Evolutionary conservation across 108 stramenopile species (phyloP).

Genomic region (Skeletonema menzelii): DNA sequence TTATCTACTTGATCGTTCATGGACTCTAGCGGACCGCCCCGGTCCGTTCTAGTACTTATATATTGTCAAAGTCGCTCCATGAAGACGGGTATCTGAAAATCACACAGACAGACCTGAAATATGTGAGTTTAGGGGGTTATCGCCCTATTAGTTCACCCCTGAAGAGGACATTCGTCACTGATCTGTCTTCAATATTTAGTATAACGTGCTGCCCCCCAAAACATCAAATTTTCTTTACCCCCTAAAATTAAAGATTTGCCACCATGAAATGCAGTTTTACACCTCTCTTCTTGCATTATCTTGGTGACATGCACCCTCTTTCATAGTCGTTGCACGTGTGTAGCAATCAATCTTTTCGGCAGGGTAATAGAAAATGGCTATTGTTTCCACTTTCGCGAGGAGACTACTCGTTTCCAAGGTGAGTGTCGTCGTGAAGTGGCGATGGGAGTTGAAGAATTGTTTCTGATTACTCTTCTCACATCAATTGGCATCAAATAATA

Average conservation of each 20-base stretch:
- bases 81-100: too few relatives aligned
- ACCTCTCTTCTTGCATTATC: not conserved
- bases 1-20: too few relatives aligned
- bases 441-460: not conserved
- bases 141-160: not conserved
- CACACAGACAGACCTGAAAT: too few relatives aligned
- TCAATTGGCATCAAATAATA: conserved; percentile 1
- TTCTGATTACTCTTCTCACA: not conserved
- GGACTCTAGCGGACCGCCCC: too few relatives aligned
- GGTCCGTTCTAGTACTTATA: too few relatives aligned
- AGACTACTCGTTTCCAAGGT: conserved; percentile 5
- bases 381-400: conserved; percentile 7
- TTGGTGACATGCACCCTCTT: not conserved
- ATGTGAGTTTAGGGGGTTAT: not conserved
- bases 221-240: not conserved
- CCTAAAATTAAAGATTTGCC: not conserved
- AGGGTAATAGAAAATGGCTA: not conserved
- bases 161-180: not conserved
- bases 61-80: too few relatives aligned
- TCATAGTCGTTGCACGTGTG: not conserved
- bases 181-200: too few relatives aligned
- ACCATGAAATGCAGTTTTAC: not conserved
- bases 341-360: not conserved
- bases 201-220: not conserved
- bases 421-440: not conserved